phyloP scores from a whole-genome alignment of 2,329 filamentous ascomycete genomes.

The Niveomyces coronatus region DNA sequence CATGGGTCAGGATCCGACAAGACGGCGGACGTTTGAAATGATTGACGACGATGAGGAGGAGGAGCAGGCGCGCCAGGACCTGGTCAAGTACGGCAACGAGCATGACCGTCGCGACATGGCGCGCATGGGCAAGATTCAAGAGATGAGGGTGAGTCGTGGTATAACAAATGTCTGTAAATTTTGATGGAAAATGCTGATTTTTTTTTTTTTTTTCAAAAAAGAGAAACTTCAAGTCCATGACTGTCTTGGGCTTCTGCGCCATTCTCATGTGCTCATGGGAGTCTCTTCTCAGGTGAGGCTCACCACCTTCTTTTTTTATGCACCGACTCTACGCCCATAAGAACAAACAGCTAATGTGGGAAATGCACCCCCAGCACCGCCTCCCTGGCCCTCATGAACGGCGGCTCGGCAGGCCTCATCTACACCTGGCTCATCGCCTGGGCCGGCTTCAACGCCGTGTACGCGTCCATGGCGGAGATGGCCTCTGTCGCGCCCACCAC shows the following conservation, averaged over 20 bases:
- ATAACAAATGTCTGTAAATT: no score
- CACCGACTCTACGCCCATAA: background rate
- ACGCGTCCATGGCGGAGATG: conserved; percentile 32
- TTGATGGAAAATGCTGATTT: background rate
- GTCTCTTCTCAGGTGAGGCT: conserved; percentile 20
- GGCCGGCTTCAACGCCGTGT: conserved; percentile 22
- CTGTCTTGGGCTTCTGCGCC: conserved; percentile 31
- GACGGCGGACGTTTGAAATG: conserved; percentile 8
- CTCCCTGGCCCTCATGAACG: conserved; percentile 19
- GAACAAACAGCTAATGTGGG: background rate
- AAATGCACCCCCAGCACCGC: conserved; percentile 12
- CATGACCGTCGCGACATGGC: conserved; percentile 33
- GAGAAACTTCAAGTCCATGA: conserved; percentile 28
- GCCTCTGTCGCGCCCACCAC: conserved; percentile 39
- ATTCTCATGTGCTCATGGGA: conserved; percentile 33
- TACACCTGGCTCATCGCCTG: conserved; percentile 26
- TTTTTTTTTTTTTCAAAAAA: conserved; percentile 2
- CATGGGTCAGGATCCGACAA: background rate
- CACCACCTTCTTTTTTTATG: background rate
- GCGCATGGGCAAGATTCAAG: conserved; percentile 39
- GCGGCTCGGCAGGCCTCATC: conserved; percentile 31
- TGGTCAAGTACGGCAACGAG: conserved; percentile 11
- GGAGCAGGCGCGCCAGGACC: conserved; percentile 9
- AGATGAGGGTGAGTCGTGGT: conserved; percentile 32
- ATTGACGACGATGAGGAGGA: conserved; percentile 20